phyloP scores from a whole-genome alignment of 2,329 filamentous ascomycete genomes.

The Beauveria rudraprayagi region DNA sequence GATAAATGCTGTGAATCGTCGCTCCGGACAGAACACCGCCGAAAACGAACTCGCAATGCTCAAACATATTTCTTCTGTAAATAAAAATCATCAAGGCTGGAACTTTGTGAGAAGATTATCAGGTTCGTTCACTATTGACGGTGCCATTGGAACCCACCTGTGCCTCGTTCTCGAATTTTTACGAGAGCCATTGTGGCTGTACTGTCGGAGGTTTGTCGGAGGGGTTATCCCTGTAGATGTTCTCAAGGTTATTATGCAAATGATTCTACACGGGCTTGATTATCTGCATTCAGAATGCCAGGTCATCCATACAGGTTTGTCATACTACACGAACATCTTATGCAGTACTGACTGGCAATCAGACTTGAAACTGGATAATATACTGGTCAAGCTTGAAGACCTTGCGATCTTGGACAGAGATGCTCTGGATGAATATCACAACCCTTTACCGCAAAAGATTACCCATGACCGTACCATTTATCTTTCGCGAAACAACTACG shows the following conservation, averaged over 20 bases:
- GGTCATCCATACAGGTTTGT: slow-evolving; percentile 17
- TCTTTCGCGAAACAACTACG: slow-evolving; percentile 18
- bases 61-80: not conserved
- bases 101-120: not conserved
- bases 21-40: no score
- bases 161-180: slow-evolving; percentile 18
- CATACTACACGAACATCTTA: not conserved
- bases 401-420: slow-evolving; percentile 13
- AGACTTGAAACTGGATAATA: not conserved
- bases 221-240: slow-evolving; percentile 11
- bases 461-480: slow-evolving; percentile 15
- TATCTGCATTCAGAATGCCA: slow-evolving; percentile 19
- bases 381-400: not conserved
- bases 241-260: slow-evolving; percentile 17
- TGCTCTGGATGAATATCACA: slow-evolving; percentile 15
- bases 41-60: not conserved
- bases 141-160: slow-evolving; percentile 7
- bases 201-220: slow-evolving; percentile 15
- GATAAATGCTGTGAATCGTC: not conserved
- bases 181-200: slow-evolving; percentile 20
- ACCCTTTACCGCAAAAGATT: slow-evolving; percentile 17
- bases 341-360: not conserved
- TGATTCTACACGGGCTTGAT: slow-evolving; percentile 17
- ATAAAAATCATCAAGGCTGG: not conserved
- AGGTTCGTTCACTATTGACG: slow-evolving; percentile 12